Evolutionary conservation across 2,329 filamentous ascomycete genomes (phyloP).

Genomic region (Microcera coccophila): DNA sequence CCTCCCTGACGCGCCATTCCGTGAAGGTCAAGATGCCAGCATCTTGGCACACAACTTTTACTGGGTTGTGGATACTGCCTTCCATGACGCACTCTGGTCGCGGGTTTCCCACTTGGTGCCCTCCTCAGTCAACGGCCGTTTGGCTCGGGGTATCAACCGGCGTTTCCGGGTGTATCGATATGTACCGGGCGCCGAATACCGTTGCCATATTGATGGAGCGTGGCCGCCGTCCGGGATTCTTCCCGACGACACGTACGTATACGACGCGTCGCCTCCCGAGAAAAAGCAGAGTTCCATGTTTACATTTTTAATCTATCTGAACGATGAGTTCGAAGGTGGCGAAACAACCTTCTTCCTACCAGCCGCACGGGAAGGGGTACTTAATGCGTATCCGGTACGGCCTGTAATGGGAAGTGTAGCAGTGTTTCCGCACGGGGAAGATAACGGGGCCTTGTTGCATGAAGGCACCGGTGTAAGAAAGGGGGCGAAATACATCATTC

Average conservation of each 20-base stretch:
- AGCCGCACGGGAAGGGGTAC: slow-evolving; percentile 56
- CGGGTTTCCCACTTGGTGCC: slow-evolving; percentile 59
- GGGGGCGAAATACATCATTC: slow-evolving; percentile 64
- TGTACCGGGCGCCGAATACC: slow-evolving; percentile 67
- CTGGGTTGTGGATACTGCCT: slow-evolving; percentile 62
- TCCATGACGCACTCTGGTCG: slow-evolving; percentile 61
- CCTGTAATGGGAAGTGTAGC: slow-evolving; percentile 66
- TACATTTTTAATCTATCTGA: slow-evolving; percentile 66
- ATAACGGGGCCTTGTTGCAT: slow-evolving; percentile 61
- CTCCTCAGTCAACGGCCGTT: slow-evolving; percentile 48
- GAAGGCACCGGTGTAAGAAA: slow-evolving; percentile 68
- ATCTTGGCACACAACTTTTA: slow-evolving; percentile 71
- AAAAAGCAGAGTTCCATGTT: slow-evolving; percentile 64
- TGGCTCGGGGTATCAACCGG: slow-evolving; percentile 61
- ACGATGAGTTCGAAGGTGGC: slow-evolving; percentile 67
- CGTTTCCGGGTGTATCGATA: slow-evolving; percentile 70
- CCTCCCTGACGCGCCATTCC: slow-evolving; percentile 62
- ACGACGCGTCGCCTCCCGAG: slow-evolving; percentile 58
- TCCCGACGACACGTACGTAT: slow-evolving; percentile 57
- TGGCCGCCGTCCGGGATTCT: slow-evolving; percentile 68
- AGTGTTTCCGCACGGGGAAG: slow-evolving; percentile 67
- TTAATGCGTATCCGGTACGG: slow-evolving; percentile 66
- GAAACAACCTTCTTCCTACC: slow-evolving; percentile 71
- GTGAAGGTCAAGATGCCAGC: slow-evolving; percentile 61
- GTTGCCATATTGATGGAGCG: slow-evolving; percentile 67